These are phyloP conservation scores for Capronia coronata DNA, from an alignment of 2,329 filamentous ascomycete species.

Conservation along the genomic window DNA sequence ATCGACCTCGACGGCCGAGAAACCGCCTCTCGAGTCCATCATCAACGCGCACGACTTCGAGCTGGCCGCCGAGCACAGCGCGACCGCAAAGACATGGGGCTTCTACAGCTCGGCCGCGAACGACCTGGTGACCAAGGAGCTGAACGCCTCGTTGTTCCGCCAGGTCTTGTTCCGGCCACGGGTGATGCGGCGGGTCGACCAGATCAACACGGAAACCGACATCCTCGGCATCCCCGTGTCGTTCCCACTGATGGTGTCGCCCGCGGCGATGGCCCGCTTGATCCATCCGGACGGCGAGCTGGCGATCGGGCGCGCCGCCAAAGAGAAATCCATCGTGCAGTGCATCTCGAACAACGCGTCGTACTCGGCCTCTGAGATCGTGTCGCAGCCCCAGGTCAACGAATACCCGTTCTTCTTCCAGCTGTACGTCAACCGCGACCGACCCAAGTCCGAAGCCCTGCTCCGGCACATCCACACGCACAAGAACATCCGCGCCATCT, in stretches of 20 bases:
- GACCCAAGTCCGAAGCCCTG: constrained; percentile 44
- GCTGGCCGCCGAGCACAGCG: constrained; percentile 47
- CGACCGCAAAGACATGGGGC: constrained; percentile 61
- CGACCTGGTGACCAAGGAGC: constrained; percentile 51
- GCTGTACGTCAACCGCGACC: constrained; percentile 50
- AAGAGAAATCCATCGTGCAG: constrained; percentile 50
- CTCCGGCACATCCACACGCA: constrained; percentile 35
- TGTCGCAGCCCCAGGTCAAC: constrained; percentile 35
- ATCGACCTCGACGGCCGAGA: constrained; percentile 29
- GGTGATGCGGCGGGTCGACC: constrained; percentile 51
- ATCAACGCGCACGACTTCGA: constrained; percentile 59
- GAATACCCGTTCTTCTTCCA: constrained; percentile 48
- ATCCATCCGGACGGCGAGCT: constrained; percentile 60
- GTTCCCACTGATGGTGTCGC: constrained; percentile 58
- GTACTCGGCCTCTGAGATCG: constrained; percentile 52
- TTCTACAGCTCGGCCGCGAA: constrained; percentile 63
- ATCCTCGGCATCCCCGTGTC: constrained; percentile 50
- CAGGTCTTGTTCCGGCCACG: constrained; percentile 55
- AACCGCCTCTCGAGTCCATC: constrained; percentile 48
- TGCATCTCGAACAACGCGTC: constrained; percentile 58
- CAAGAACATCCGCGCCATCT: constrained; percentile 26
- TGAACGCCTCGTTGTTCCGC: constrained; percentile 51
- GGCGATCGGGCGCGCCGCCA: constrained; percentile 50
- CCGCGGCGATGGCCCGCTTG: constrained; percentile 58
- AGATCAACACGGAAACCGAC: constrained; percentile 46